Conservation (phyloP, 768 basidiomycete genomes). For the Trametes villosa region DNA sequence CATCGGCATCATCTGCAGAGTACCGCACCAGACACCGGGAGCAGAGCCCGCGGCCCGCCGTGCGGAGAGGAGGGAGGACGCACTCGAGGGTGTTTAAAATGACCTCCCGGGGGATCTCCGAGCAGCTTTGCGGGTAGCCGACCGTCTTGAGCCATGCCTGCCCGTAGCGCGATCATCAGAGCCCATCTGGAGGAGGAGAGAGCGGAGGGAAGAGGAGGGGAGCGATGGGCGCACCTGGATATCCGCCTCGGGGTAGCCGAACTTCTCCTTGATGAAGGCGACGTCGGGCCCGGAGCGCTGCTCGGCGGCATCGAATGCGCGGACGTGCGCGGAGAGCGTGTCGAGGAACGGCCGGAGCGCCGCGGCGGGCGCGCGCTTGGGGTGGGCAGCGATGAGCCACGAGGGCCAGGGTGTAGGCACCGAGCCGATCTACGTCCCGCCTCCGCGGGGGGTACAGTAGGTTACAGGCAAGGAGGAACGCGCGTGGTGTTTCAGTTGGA, state of each 20-base stretch:
- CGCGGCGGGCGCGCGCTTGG: slow-evolving; percentile 56
- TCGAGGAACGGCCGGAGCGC: slow-evolving; percentile 64
- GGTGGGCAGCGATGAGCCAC: slow-evolving; percentile 92
- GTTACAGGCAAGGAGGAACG: too few species aligned
- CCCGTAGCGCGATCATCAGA: neutral
- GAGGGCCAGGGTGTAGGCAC: slow-evolving; percentile 96
- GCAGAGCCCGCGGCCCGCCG: neutral
- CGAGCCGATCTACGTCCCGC: slow-evolving; percentile 64
- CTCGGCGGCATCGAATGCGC: slow-evolving; percentile 63
- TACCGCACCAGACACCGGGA: slow-evolving; percentile 14
- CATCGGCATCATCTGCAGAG: neutral
- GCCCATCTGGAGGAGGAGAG: neutral
- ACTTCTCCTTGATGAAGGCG: slow-evolving; percentile 75
- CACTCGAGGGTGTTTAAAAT: slow-evolving; percentile 74
- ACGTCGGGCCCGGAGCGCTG: slow-evolving; percentile 62
- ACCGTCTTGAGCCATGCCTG: slow-evolving; percentile 87
- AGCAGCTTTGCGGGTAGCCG: slow-evolving; percentile 69
- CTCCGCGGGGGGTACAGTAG: neutral
- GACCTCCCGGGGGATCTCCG: slow-evolving; percentile 63
- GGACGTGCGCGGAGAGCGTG: slow-evolving; percentile 66
- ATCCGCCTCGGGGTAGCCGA: slow-evolving; percentile 83
- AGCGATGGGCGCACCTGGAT: slow-evolving; percentile 55
- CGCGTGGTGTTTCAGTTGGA: neutral
- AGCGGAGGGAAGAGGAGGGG: neutral
- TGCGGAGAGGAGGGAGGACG: slow-evolving; percentile 27